Base-by-base conservation (phyloP, 2,329 filamentous ascomycete genomes). In the Diplocarpon rosae region DNA sequence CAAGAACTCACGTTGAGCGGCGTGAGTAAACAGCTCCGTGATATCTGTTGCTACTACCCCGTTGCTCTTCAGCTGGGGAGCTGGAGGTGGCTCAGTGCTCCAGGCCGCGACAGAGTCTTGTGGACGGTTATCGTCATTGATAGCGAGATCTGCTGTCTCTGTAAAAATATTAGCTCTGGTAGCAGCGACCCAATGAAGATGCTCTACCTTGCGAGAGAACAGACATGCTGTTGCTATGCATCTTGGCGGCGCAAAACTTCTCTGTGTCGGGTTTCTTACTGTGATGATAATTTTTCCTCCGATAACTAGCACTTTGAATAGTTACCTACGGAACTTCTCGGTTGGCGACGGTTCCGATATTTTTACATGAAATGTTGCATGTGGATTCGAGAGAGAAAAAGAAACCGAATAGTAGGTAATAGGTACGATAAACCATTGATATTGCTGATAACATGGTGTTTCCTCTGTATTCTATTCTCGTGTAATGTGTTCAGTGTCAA, bases 21-120 rank as follows among this genome's bases (percentile, higher is more conserved):
- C 78, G 16, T 66, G 56, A 5, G 62, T 59, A 54, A 82, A 81
- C 49, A 67, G 67, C 14, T 69, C 59, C 1, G 77, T 80, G 42
- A 83, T 76, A 55, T 81, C 76, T 20, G 68, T 66, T 31, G 73
- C 65, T 43, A 78, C 61, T 17, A 81, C 62, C 32, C 76, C 75
- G 9, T 69, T 64, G 40, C 54, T 62, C 20, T 58, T 52, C 29
- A 63, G 43, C 39, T 54, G 55, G 10, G 60, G 60, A 34, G 57
- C 52, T 37, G 57, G 55, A 37, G 57, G 58, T 37, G 56, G 59
- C 33, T 56, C 53, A 30, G 46, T 38, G 32, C 57, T 54, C 29
- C 50, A 58, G 16, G 46, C 51, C 29, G 52, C 45, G 45, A 59
- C 56, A 2, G 48, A 32, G 38, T 54, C 47, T 35, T 34, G 50